Evolutionary conservation across 768 basidiomycete genomes (phyloP).

Genomic region (Pleurotus ostreatus): DNA sequence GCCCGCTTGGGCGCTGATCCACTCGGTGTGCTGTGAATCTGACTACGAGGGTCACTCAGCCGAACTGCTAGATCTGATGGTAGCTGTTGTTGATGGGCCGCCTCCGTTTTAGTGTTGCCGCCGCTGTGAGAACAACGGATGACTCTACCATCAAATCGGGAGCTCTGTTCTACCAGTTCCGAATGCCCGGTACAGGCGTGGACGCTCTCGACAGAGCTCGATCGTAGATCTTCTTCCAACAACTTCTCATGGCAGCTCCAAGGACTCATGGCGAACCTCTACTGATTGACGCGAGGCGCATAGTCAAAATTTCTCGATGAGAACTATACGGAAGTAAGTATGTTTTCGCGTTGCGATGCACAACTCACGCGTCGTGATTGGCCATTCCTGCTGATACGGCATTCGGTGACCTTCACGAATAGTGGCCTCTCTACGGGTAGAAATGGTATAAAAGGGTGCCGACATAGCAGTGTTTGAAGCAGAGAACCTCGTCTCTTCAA

Average conservation of each 20-base stretch:
- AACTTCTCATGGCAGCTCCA: constrained; percentile 2
- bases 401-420: background rate
- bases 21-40: too few species aligned
- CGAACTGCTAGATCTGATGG: background rate
- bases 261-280: background rate
- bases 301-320: background rate
- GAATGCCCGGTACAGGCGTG: background rate
- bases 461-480: background rate
- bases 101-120: background rate
- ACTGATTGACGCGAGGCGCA: background rate
- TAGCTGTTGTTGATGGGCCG: background rate
- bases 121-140: background rate
- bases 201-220: background rate
- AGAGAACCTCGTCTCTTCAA: constrained; percentile 1
- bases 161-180: background rate
- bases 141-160: background rate
- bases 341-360: background rate
- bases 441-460: constrained; percentile 3
- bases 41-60: background rate
- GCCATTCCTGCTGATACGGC: background rate
- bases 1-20: too few species aligned
- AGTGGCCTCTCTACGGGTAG: background rate
- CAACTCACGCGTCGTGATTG: background rate
- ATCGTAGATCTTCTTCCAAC: background rate
- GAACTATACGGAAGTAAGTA: background rate